Evolutionary conservation across 2,329 filamentous ascomycete species (phyloP), one percentile per base, ranked within the genome.

Genomic region (Cytospora piceicola): DNA sequence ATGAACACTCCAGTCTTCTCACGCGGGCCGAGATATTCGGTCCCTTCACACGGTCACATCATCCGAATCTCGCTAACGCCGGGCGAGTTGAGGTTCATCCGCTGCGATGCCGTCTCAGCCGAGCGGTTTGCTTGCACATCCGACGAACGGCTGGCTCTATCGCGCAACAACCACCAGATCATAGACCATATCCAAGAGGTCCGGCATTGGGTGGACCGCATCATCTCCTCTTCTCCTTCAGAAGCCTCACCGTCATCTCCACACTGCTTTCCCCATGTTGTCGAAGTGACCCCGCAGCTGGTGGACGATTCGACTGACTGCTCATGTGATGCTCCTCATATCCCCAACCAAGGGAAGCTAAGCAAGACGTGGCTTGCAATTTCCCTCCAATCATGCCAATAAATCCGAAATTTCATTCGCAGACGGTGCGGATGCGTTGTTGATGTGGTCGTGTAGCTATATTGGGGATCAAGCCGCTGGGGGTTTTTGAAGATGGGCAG

Each of bases 351-450:
- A 53, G 46, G 49, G 36, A 29, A 30, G 36, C 17, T 36, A 55
- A 29, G n/a, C 32, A 30, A 64, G 52, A 32, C 34, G 39, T 39
- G 64, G 64, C 53, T 39, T n/a, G 29, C 55, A 62, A 63, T 68
- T 68, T 66, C 63, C 67, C 67, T 67, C 67, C 67, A 69, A 69
- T 69, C 51, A 64, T 64, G 53, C n/a, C 52, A 39, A 42, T 52
- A 8, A 39, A 34, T 11, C 1, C 46, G 27, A 34, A 34, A 1
- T 4, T 34, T 49, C 55, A 8, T 3, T 24, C 30, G 52, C 1
- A 34, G 42, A 39, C 52, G 24, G 46, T 9, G 49, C 34, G 20
- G 34, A 46, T 49, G 12, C 30, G 20, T 49, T 49, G 30, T 30
- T 29, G 49, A 52, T 24, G 56, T 5, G 53, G 22, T 32, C 27